These are phyloP conservation scores for Candida boidinii DNA, from an alignment of 805 yeast species.

Conservation along the genomic window DNA sequence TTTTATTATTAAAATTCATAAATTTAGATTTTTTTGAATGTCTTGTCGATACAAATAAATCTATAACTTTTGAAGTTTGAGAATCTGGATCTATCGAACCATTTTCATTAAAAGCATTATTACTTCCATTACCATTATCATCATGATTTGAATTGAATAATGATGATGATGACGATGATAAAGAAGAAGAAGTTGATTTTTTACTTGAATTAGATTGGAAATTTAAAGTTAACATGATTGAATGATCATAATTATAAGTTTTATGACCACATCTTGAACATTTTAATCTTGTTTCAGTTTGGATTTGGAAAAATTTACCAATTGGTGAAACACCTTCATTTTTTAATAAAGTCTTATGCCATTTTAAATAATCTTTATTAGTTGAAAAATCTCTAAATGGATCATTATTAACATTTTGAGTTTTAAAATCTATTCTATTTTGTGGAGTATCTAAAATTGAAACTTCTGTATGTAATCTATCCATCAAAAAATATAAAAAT, in stretches of 20 bases:
- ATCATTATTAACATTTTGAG: slow-evolving; percentile 17
- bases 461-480: slow-evolving; percentile 62
- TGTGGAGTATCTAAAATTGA: slow-evolving; percentile 15
- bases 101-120: too few relatives aligned
- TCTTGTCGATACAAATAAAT: slow-evolving; percentile 57
- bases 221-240: slow-evolving; percentile 23
- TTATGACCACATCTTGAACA: slow-evolving; percentile 60
- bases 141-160: too few relatives aligned
- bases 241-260: slow-evolving; percentile 41
- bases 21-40: slow-evolving; percentile 19
- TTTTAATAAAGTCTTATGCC: slow-evolving; percentile 46
- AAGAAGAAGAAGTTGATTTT: too few relatives aligned
- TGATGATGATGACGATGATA: too few relatives aligned
- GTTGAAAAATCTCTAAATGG: slow-evolving; percentile 16
- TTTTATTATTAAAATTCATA: slow-evolving; percentile 24
- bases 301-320: slow-evolving; percentile 63
- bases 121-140: too few relatives aligned
- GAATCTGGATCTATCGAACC: too few relatives aligned
- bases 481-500: slow-evolving; percentile 57
- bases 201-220: slow-evolving; percentile 2
- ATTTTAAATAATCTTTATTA: slow-evolving; percentile 44
- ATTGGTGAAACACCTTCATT: slow-evolving; percentile 62
- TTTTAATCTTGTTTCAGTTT: slow-evolving; percentile 51
- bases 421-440: slow-evolving; percentile 12
- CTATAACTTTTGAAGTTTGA: too few relatives aligned